A percentile compares a stretch with the other conserved stretches of the same genome.
Evolutionary conservation across 225 moss, liverwort and hornwort species (phyloP).

Genomic region (Takakia lepidozioides): DNA sequence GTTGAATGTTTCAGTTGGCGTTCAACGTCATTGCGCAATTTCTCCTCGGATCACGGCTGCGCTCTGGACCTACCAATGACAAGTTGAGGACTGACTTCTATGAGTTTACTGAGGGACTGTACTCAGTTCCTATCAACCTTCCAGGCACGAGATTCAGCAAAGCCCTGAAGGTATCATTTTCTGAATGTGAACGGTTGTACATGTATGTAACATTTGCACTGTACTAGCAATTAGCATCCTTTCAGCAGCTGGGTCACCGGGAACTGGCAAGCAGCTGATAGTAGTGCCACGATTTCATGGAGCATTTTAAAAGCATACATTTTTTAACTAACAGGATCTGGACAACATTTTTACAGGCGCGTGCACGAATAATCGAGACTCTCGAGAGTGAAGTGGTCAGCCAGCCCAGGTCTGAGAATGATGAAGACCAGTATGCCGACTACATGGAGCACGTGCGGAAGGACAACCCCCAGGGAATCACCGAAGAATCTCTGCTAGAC

Average conservation of each 20-base stretch:
- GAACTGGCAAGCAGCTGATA: too few relatives aligned
- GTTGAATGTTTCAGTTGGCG: constrained; percentile 11
- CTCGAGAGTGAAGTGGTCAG: constrained; percentile 22
- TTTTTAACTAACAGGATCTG: too few relatives aligned
- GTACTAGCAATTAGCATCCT: too few relatives aligned
- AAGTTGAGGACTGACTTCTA: constrained; percentile 15
- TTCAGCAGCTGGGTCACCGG: too few relatives aligned
- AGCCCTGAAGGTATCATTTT: constrained; percentile 8
- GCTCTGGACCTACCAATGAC: constrained; percentile 11
- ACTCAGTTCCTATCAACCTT: constrained; percentile 14
- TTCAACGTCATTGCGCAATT: constrained; percentile 20
- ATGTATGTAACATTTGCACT: too few relatives aligned
- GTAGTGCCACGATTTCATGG: too few relatives aligned
- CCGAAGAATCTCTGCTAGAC: constrained; percentile 17
- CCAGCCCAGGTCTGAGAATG: constrained; percentile 15
- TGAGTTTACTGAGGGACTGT: constrained; percentile 11
- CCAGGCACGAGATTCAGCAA: constrained; percentile 15
- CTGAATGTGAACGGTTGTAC: too few relatives aligned
- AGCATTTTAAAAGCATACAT: too few relatives aligned
- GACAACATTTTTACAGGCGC: constrained; percentile 5
- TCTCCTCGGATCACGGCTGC: constrained; percentile 21
- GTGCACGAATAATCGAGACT: constrained; percentile 17
- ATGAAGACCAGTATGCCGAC: constrained; percentile 30
- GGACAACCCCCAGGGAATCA: constrained; percentile 14
- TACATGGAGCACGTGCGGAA: constrained; percentile 21